These are phyloP conservation scores for Chrysoporthe puriensis DNA, from an alignment of 2,329 filamentous ascomycete genomes.

Conservation along the genomic window DNA sequence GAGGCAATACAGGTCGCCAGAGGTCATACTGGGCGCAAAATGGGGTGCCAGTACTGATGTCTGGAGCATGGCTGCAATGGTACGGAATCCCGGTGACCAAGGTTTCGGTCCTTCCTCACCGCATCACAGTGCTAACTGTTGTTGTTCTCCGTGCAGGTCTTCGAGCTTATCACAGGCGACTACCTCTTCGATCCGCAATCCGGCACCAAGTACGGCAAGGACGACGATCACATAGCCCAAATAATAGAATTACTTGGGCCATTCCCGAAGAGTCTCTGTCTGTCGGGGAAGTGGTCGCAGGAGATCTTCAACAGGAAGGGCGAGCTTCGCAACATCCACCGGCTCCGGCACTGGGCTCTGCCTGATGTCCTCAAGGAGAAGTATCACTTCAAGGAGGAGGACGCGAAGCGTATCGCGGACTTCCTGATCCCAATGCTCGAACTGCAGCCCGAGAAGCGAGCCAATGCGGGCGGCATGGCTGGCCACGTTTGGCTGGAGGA, in stretches of 20 bases:
- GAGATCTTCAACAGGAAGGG: slow-evolving; percentile 99
- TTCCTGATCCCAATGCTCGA: slow-evolving; percentile 93
- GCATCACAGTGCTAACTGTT: slow-evolving; percentile 54
- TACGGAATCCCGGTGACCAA: slow-evolving; percentile 48
- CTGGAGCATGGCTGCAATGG: slow-evolving; percentile 99
- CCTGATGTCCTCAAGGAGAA: slow-evolving; percentile 93
- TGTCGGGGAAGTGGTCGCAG: slow-evolving; percentile 95
- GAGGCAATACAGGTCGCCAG: slow-evolving; percentile 92
- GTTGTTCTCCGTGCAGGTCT: slow-evolving; percentile 65
- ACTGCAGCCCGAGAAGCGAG: slow-evolving; percentile 81
- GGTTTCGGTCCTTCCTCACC: slow-evolving; percentile 47
- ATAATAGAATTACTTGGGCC: slow-evolving; percentile 95
- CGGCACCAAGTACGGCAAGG: slow-evolving; percentile 98
- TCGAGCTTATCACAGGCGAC: slow-evolving; percentile 96
- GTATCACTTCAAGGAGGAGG: slow-evolving; percentile 88
- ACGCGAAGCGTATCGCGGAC: slow-evolving; percentile 75
- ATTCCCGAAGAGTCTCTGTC: slow-evolving; percentile 89
- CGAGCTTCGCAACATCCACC: slow-evolving; percentile 95
- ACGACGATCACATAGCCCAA: slow-evolving; percentile 98
- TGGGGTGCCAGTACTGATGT: slow-evolving; percentile 99
- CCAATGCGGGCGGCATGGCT: slow-evolving; percentile 95
- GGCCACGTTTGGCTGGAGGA: slow-evolving; percentile 81
- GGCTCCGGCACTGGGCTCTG: slow-evolving; percentile 92
- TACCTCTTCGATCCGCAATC: slow-evolving; percentile 99
- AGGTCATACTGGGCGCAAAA: slow-evolving; percentile 94